Evolutionary conservation across 2,329 filamentous ascomycete species (phyloP).

Genomic region (Pseudogymnoascus sp.): DNA sequence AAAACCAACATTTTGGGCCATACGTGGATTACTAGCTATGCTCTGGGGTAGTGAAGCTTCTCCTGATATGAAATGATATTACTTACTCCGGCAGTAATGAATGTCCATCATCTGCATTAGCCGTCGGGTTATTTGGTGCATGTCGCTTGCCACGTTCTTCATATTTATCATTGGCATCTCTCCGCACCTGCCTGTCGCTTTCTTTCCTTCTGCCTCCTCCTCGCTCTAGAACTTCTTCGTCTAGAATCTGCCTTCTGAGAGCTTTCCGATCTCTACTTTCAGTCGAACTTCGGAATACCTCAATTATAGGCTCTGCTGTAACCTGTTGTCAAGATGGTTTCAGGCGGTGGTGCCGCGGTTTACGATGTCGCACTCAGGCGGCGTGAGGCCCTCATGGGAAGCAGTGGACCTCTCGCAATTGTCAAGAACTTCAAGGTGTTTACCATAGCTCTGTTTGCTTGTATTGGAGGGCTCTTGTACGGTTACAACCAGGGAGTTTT

Average conservation of each 20-base stretch:
- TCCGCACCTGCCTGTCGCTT: neutral
- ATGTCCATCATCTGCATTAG: neutral
- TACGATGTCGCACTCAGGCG: constrained; percentile 45
- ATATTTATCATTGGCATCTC: neutral
- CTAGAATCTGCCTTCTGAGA: neutral
- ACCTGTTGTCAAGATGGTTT: constrained; percentile 18
- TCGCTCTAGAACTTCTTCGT: neutral
- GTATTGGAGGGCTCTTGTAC: constrained; percentile 50
- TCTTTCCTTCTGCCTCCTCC: neutral
- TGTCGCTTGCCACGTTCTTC: neutral
- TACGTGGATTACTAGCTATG: neutral
- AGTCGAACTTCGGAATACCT: neutral
- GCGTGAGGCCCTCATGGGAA: constrained; percentile 45
- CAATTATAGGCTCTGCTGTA: neutral
- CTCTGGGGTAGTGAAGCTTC: constrained; percentile 1
- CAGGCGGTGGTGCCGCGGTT: constrained; percentile 25
- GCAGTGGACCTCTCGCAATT: constrained; percentile 41
- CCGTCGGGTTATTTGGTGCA: neutral
- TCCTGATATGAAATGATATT: neutral
- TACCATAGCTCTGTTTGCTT: constrained; percentile 52
- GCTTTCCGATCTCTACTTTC: neutral
- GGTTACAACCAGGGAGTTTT: constrained; percentile 69
- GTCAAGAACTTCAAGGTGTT: constrained; percentile 54
- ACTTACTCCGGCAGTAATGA: neutral
- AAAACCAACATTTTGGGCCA: neutral